phyloP scores from a whole-genome alignment of 2,329 filamentous ascomycete species.

The Ceratocystis cubensis region DNA sequence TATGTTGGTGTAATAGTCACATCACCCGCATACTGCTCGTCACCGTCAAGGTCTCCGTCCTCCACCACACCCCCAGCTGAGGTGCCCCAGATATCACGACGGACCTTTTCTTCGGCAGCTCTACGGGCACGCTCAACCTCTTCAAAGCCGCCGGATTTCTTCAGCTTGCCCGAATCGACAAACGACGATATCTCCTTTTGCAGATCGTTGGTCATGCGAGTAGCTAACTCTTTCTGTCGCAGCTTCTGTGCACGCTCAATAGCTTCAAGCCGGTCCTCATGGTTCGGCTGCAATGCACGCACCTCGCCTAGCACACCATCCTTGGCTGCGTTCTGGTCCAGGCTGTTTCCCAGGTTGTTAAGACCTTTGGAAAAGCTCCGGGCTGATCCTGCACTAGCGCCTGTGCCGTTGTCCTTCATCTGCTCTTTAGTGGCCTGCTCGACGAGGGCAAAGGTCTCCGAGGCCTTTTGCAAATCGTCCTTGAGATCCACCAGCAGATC shows the following conservation, averaged over 20 bases:
- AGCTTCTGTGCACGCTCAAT: constrained; percentile 95
- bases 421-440: constrained; percentile 98
- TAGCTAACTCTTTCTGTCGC: constrained; percentile 76
- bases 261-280: constrained; percentile 82
- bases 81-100: constrained; percentile 61
- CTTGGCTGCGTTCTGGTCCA: constrained; percentile 70
- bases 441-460: constrained; percentile 84
- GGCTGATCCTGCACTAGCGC: constrained; percentile 38
- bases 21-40: constrained; percentile 19
- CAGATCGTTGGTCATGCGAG: constrained; percentile 59
- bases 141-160: constrained; percentile 91
- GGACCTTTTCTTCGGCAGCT: constrained; percentile 73
- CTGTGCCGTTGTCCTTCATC: constrained; percentile 58
- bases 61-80: constrained; percentile 35
- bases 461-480: constrained; percentile 89
- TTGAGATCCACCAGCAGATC: constrained; percentile 84
- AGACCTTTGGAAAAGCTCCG: constrained; percentile 45
- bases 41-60: constrained; percentile 24
- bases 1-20: constrained; percentile 9
- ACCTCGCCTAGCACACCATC: constrained; percentile 89
- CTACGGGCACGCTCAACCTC: constrained; percentile 78
- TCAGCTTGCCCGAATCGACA: constrained; percentile 79
- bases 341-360: constrained; percentile 38
- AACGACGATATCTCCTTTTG: constrained; percentile 76
- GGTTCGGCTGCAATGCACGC: constrained; percentile 82